Conservation (phyloP, 768 basidiomycete genomes). For the Lanmaoa pseudosensibilis region DNA sequence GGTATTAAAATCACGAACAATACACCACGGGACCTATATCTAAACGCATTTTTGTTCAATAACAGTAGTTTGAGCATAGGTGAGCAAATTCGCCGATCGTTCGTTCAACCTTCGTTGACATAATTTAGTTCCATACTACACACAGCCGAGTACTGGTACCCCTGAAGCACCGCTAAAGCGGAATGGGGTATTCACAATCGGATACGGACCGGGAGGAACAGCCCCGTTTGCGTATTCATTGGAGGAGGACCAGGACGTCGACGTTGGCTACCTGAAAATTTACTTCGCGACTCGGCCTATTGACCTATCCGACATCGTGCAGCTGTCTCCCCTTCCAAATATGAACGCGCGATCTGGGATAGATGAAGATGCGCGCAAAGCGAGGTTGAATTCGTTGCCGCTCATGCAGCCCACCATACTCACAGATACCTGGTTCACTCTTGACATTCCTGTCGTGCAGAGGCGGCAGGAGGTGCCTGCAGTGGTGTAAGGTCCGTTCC, state of each 20-base stretch:
- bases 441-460: conserved; percentile 19
- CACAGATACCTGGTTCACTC: conserved; percentile 18
- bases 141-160: neutral
- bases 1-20: no score
- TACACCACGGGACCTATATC: conserved; percentile 41
- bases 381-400: neutral
- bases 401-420: neutral
- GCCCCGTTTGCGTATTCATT: no score
- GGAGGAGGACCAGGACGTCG: conserved; percentile 33
- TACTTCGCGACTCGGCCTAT: no score
- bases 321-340: conserved; percentile 32
- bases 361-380: neutral
- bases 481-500: neutral
- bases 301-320: conserved; percentile 36
- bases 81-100: conserved; percentile 3
- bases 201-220: no score
- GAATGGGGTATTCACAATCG: conserved; percentile 32
- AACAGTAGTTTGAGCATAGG: conserved; percentile 39
- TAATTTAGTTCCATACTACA: conserved; percentile 10
- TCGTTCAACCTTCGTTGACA: neutral
- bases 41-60: conserved; percentile 45
- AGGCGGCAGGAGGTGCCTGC: neutral
- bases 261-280: conserved; percentile 47
- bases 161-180: conserved; percentile 10
- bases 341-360: neutral